Evolutionary conservation across 2,329 filamentous ascomycete species (phyloP).

Genomic region (Pezicula radicicola): DNA sequence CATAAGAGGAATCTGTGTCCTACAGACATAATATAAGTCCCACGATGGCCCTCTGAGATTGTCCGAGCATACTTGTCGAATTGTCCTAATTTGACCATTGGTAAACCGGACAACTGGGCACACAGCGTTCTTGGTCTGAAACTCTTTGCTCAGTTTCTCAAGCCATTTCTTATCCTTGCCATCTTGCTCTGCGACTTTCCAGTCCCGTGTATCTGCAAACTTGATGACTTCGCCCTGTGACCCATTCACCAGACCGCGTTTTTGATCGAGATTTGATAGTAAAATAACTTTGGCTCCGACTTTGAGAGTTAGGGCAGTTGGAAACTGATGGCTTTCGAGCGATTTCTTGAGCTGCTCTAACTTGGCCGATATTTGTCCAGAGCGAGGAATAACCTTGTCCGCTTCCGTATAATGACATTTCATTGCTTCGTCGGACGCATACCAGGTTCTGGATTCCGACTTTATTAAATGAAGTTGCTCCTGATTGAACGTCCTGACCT

Average conservation of each 20-base stretch:
- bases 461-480: slow-evolving; percentile 9
- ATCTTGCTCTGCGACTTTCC: background rate
- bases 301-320: slow-evolving; percentile 14
- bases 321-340: slow-evolving; percentile 17
- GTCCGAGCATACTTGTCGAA: slow-evolving; percentile 7
- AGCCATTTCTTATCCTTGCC: background rate
- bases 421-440: slow-evolving; percentile 9
- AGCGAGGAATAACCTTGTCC: background rate
- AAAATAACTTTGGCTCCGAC: slow-evolving; percentile 25
- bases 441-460: slow-evolving; percentile 9
- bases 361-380: slow-evolving; percentile 3
- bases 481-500: slow-evolving; percentile 16
- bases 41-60: slow-evolving; percentile 5
- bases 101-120: slow-evolving; percentile 20
- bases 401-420: slow-evolving; percentile 1
- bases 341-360: slow-evolving; percentile 7
- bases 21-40: slow-evolving; percentile 14
- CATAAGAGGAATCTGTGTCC: slow-evolving; percentile 67
- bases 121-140: no score
- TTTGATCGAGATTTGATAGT: slow-evolving; percentile 14
- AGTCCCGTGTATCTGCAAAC: background rate
- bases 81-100: slow-evolving; percentile 7
- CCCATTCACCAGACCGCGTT: slow-evolving; percentile 23
- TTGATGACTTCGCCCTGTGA: slow-evolving; percentile 22
- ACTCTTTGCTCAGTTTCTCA: no score